Evolutionary conservation across 164 flowering plant genomes (phyloP), one percentile per base, ranked within the genome.

Genomic region (Macadamia integrifolia): DNA sequence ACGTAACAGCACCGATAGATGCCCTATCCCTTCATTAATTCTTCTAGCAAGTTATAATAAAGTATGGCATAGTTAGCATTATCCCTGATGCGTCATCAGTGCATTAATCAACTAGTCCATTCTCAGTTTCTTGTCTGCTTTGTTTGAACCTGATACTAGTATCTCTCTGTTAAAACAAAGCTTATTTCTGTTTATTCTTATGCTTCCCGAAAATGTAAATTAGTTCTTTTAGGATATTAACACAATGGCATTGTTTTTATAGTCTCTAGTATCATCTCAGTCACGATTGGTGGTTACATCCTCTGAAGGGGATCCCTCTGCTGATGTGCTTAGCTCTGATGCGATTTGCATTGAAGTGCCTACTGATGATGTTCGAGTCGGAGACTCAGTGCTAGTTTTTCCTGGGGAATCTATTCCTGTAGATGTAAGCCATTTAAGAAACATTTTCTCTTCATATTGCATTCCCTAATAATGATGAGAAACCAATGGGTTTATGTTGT

Each of bases 371-470:
- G 83, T 93, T 72, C 85, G 94, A 74, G 85, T 83, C 71, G 98
- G 97, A 66, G 98, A 93, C 70, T 78, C 88, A 0, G 76, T 93
- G 66, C 75, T 93, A 80, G 94, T 91, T 72, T 84, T 93, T 62
- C 97, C 98, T 69, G 98, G 98, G 46, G 98, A 93, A 81, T 84
- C 89, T 18, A 80, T 93, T 70, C 94, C 98, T 65, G 87, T 93
- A 10, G 98, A 93, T 83, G 98, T 93, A 82, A 74, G 97, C 67
- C 29, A 28, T 61, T 72, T 55, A 42, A 65, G 35, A 30, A 72
- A 58, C 18, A 43, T 49, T 43, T 15, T n/a, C 44, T 66, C 63
- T 68, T 48, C 60, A 44, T 40, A 14, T 44, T 44, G 52, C 64
- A 48, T 30, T 53, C 40, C 40, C 43, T 11, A 1, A 17, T 67